These are phyloP conservation scores for Pleurotus sapidus DNA, from an alignment of 768 basidiomycete genomes.

Conservation along the genomic window DNA sequence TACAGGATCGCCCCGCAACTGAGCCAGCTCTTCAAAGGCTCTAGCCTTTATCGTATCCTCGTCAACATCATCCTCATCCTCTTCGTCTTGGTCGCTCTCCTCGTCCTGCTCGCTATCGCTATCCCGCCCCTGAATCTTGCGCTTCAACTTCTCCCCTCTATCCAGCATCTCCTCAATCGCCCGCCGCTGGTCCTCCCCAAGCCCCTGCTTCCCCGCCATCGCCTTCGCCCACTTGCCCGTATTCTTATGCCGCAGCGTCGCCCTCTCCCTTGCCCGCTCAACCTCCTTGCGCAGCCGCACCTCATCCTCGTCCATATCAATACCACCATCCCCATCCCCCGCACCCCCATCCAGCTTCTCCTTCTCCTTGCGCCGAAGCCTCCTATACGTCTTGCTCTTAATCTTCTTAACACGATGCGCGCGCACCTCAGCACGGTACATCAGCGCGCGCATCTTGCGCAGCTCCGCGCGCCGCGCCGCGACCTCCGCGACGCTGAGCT, in stretches of 20 bases:
- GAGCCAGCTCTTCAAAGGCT: conserved; percentile 77
- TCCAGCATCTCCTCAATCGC: conserved; percentile 87
- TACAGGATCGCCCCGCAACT: conserved; percentile 32
- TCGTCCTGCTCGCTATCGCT: conserved; percentile 51
- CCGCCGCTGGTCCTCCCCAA: conserved; percentile 56
- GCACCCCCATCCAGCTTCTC: conserved; percentile 53
- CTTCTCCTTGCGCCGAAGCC: conserved; percentile 75
- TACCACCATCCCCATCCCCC: conserved; percentile 33
- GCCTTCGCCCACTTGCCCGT: conserved; percentile 86
- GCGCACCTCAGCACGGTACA: conserved; percentile 91
- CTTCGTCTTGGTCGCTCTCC: conserved; percentile 26
- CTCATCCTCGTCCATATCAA: conserved; percentile 48
- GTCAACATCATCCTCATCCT: conserved; percentile 38
- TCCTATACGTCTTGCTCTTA: conserved; percentile 91
- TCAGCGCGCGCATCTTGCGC: conserved; percentile 85
- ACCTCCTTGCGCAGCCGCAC: conserved; percentile 68
- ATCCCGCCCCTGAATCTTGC: conserved; percentile 68
- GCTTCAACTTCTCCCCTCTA: conserved; percentile 72
- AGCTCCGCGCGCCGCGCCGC: conserved; percentile 77
- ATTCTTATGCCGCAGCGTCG: conserved; percentile 84
- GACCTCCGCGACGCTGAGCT: conserved; percentile 84
- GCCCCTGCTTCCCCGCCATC: conserved; percentile 53
- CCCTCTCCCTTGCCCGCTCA: conserved; percentile 83
- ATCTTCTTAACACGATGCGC: conserved; percentile 91
- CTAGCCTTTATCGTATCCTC: conserved; percentile 43